A percentile compares a stretch with the other conserved stretches of the same genome.
These are phyloP conservation scores for Alternaria arborescens DNA, from an alignment of 2,329 filamentous ascomycete species.

Conservation along the genomic window DNA sequence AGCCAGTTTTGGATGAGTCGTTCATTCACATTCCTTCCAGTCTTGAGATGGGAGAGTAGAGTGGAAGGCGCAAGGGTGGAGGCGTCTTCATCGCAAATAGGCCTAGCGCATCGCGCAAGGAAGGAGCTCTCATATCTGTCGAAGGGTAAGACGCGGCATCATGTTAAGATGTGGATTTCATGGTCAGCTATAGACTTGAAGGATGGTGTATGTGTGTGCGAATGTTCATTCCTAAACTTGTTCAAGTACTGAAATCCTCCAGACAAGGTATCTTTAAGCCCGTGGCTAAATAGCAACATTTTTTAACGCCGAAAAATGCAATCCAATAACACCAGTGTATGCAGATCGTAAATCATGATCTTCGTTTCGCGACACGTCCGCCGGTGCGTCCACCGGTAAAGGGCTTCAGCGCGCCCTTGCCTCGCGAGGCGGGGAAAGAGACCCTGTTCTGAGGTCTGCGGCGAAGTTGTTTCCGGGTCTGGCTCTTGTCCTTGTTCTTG, in stretches of 20 bases:
- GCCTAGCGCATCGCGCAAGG: not conserved
- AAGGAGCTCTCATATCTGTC: not conserved
- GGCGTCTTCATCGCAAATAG: not conserved
- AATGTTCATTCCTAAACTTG: not conserved
- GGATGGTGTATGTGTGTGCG: not conserved
- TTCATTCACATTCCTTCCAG: not conserved
- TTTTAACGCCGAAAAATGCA: constrained; percentile 39
- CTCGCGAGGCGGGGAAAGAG: constrained; percentile 45
- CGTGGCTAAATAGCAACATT: constrained; percentile 25
- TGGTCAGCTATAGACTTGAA: not conserved
- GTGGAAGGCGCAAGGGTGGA: too few species aligned
- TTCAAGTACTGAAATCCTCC: constrained; percentile 2
- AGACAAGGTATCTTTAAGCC: constrained; percentile 40
- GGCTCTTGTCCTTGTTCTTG: constrained; percentile 46
- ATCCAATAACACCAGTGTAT: constrained; percentile 27
- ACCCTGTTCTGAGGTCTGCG: constrained; percentile 52
- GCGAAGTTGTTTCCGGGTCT: constrained; percentile 48
- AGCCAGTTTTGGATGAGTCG: not conserved
- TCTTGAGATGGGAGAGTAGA: not conserved
- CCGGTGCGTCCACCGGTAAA: constrained; percentile 30
- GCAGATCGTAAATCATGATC: constrained; percentile 27
- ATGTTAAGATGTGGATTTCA: not conserved
- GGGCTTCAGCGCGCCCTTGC: constrained; percentile 48
- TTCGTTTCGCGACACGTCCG: constrained; percentile 39
- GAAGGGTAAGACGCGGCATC: not conserved